Evolutionary conservation across 1,284 basidiomycete species (phyloP), one percentile per base, ranked within the genome.

Genomic region (Marasmius fiardii): DNA sequence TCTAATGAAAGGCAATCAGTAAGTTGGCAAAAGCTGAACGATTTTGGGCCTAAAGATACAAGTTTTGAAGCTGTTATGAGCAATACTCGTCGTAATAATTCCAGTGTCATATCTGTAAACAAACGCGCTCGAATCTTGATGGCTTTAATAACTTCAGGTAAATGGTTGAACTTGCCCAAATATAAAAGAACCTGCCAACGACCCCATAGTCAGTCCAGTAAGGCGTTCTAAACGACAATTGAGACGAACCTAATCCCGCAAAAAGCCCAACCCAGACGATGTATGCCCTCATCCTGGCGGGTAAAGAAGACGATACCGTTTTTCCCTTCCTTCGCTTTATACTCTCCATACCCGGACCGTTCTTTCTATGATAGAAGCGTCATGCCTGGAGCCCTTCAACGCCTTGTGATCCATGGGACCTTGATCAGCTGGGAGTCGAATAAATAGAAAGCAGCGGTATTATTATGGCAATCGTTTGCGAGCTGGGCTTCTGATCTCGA

Each of bases 31-130:
- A 39, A 28, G n/a, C 23, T 24, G 4, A 51, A 16, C 14, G 18
- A 50, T 39, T 16, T 14, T 6, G 37, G 43, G 14, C 20, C n/a
- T n/a, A n/a, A 23, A 57, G 53, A 28, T 43, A 57, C 59, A 62
- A 26, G 52, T 37, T 50, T 63, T 61, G 55, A 63, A 61, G 35
- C 58, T 60, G 11, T 55, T 43, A 58, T 61, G 62, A 51, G 60
- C 60, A 31, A 61, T 61, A 53, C 60, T 59, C 3, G 60, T 61
- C 2, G 62, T 63, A 23, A 60, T 60, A 18, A 61, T 59, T 12
- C 58, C 60, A 28, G 60, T 61, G 51, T 63, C 61, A 37, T 58
- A 59, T 23, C 60, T 58, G 28, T 8, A 47, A 16, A 56, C 20
- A 2, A 37, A 24, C 37, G 21, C 37, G n/a, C 33, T 7, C 12